A percentile compares a stretch with the other conserved stretches of the same genome.
phyloP scores from a whole-genome alignment of 2,329 filamentous ascomycete species.

The Trichoderma simmonsii region DNA sequence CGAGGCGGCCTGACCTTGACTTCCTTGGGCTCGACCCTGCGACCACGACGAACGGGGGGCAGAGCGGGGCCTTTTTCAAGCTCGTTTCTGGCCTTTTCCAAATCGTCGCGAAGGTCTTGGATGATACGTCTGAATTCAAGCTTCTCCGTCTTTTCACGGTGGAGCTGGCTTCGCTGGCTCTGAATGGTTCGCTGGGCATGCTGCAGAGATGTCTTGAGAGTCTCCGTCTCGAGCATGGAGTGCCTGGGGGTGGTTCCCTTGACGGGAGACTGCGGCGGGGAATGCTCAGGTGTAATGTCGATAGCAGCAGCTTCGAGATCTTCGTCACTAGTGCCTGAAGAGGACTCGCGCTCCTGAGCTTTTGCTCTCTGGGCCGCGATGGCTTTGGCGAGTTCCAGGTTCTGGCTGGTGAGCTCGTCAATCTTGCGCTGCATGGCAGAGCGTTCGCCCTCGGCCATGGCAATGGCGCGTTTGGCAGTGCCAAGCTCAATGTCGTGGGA shows the following conservation, averaged over 20 bases:
- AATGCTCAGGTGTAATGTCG: slow-evolving; percentile 78
- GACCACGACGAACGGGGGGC: slow-evolving; percentile 55
- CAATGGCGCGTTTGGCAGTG: slow-evolving; percentile 74
- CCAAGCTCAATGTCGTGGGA: slow-evolving; percentile 87
- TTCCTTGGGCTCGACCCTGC: slow-evolving; percentile 61
- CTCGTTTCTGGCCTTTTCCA: slow-evolving; percentile 64
- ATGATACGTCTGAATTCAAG: slow-evolving; percentile 92
- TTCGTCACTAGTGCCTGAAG: slow-evolving; percentile 58
- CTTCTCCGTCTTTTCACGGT: slow-evolving; percentile 98
- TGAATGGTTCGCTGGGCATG: slow-evolving; percentile 97
- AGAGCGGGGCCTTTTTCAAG: slow-evolving; percentile 41
- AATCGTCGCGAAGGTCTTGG: slow-evolving; percentile 89
- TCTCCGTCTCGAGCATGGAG: slow-evolving; percentile 90
- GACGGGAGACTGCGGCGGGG: slow-evolving; percentile 82
- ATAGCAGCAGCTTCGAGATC: slow-evolving; percentile 64
- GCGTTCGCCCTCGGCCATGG: slow-evolving; percentile 74
- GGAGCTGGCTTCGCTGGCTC: slow-evolving; percentile 88
- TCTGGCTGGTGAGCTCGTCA: slow-evolving; percentile 83
- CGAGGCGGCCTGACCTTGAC: slow-evolving; percentile 82
- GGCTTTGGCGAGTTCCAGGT: slow-evolving; percentile 83
- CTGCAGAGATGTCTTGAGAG: slow-evolving; percentile 86
- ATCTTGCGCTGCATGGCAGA: slow-evolving; percentile 77
- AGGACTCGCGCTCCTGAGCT: slow-evolving; percentile 60
- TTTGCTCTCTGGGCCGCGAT: slow-evolving; percentile 71
- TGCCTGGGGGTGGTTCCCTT: slow-evolving; percentile 86